Evolutionary conservation across 768 basidiomycete species (phyloP), one percentile per base, ranked within the genome.

Genomic region (Phaeolepiota aurea): DNA sequence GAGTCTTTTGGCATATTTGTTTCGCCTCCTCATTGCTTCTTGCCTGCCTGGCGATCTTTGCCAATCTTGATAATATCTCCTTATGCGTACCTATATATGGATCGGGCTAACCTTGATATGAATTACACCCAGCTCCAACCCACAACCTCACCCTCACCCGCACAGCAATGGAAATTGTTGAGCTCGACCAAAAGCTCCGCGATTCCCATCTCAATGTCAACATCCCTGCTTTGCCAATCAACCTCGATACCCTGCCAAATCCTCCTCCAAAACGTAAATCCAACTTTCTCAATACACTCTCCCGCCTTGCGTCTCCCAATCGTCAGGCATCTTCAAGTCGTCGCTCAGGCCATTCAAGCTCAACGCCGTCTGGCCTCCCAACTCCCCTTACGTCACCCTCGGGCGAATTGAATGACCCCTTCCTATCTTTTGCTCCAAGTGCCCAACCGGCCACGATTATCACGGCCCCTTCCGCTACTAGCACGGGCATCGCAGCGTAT

Each of bases 61-160:
- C 14, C 19, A 36, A 28, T 28, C 25, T 28, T 28, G n/a, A 28
- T 28, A n/a, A 28, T 28, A 28, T 28, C 7, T 7, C 7, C 7
- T 28, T 28, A 7, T 28, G n/a, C n/a, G n/a, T 28, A 31, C 5
- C 38, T 32, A 40, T 38, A 20, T 23, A 40, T 31, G 38, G 14
- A 37, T n/a, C n/a, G 20, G 10, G 21, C 14, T 11, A 4, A 20
- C 12, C 23, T 40, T n/a, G 10, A 12, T 20, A 32, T 20, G 13
- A 5, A 32, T 41, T 18, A 14, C 28, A 12, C 11, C 13, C 64
- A 88, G 90, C 90, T 15, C 83, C 89, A 20, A 92, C 86, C 16
- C 87, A 91, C 63, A 87, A 89, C 66, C 71, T 91, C 37, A 93
- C 90, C 30, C 77, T 93, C 34, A 85, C 82, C 5, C 79, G 90